Evolutionary conservation across 2,329 filamentous ascomycete genomes (phyloP).

Genomic region (Neofusicoccum cordaticola): DNA sequence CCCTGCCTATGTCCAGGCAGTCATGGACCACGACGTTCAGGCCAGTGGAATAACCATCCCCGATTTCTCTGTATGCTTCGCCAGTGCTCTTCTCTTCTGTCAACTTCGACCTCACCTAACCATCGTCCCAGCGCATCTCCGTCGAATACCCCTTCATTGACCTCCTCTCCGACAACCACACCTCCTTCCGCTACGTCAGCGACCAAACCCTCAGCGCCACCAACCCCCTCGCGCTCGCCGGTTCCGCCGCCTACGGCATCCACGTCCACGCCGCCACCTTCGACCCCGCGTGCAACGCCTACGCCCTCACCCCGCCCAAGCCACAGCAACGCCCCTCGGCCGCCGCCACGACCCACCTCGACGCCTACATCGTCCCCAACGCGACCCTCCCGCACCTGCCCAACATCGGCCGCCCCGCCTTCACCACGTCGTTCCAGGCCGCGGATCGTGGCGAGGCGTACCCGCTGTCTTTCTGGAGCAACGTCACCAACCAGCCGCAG

Average conservation of each 20-base stretch:
- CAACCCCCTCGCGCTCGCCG: slow-evolving; percentile 45
- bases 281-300: slow-evolving; percentile 51
- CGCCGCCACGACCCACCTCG: slow-evolving; percentile 21
- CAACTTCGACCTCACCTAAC: slow-evolving; percentile 20
- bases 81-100: neutral
- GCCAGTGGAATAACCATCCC: slow-evolving; percentile 42
- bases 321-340: neutral
- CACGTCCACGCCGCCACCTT: slow-evolving; percentile 43
- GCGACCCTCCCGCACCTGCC: slow-evolving; percentile 15
- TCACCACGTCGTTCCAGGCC: slow-evolving; percentile 26
- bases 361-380: slow-evolving; percentile 20
- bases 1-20: slow-evolving; percentile 51
- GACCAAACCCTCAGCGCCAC: slow-evolving; percentile 47
- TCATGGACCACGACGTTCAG: slow-evolving; percentile 53
- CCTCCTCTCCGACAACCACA: slow-evolving; percentile 49
- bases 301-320: slow-evolving; percentile 22
- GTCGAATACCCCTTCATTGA: slow-evolving; percentile 59
- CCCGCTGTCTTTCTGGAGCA: slow-evolving; percentile 45
- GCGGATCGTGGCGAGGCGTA: slow-evolving; percentile 23
- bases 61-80: slow-evolving; percentile 48
- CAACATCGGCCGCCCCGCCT: slow-evolving; percentile 3
- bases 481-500: slow-evolving; percentile 55
- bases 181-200: slow-evolving; percentile 52
- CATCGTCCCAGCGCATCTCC: slow-evolving; percentile 42
- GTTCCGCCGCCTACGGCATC: slow-evolving; percentile 49